Conservation (phyloP, 169 alveolate species). For the Plasmodium gonderi region DNA sequence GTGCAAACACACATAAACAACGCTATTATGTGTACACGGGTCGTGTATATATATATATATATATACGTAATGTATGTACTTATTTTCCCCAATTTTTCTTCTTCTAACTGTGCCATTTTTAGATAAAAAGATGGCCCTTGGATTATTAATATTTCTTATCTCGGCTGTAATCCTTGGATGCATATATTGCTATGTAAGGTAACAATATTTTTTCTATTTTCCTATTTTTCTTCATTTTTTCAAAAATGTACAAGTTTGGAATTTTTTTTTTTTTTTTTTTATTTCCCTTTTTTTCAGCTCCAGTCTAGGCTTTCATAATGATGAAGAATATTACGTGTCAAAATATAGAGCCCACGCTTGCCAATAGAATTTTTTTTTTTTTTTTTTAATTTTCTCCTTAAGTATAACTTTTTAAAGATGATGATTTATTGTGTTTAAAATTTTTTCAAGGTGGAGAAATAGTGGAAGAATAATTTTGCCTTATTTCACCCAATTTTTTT, state of each 20-base stretch:
- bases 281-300: conserved; percentile 16
- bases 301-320: conserved; percentile 48
- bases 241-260: background rate
- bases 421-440: background rate
- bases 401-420: background rate
- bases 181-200: conserved; percentile 65
- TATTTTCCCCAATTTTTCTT: background rate
- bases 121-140: conserved; percentile 64
- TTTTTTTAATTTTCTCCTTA: conserved; percentile 3
- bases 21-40: background rate
- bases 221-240: background rate
- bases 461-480: background rate
- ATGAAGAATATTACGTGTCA: conserved; percentile 67
- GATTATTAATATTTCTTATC: conserved; percentile 43
- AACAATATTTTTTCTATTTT: conserved; percentile 20
- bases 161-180: conserved; percentile 25
- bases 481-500: background rate
- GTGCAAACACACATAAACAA: background rate
- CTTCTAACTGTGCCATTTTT: background rate
- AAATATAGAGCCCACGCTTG: conserved; percentile 4
- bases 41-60: background rate
- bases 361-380: background rate
- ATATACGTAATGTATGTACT: background rate
- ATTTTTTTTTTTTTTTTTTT: conserved; percentile 1
- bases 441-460: background rate